phyloP scores from a whole-genome alignment of 495 filamentous ascomycete genomes.

The Bacidia rubella region DNA sequence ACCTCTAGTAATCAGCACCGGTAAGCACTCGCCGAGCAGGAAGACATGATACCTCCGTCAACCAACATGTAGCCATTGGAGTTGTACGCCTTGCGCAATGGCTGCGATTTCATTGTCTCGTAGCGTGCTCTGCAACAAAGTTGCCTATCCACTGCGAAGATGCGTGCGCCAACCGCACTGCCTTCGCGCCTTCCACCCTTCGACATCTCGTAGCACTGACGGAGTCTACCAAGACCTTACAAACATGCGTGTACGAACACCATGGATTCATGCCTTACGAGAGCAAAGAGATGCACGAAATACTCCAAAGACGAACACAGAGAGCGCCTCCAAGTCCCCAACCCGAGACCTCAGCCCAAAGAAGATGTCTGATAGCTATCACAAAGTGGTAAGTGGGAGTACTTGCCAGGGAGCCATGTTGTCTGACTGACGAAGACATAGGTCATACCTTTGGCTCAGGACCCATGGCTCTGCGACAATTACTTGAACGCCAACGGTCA shows the following conservation, averaged over 20 bases:
- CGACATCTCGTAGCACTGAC: constrained; percentile 23
- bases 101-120: too few species aligned
- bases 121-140: background rate
- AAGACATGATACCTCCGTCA: too few species aligned
- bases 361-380: constrained; percentile 52
- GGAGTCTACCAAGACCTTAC: constrained; percentile 39
- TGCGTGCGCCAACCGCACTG: background rate
- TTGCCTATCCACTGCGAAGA: background rate
- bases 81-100: too few species aligned
- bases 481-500: constrained; percentile 56
- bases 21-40: too few species aligned
- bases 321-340: constrained; percentile 19
- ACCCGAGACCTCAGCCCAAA: constrained; percentile 44
- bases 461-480: constrained; percentile 57
- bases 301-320: constrained; percentile 16
- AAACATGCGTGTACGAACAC: constrained; percentile 45
- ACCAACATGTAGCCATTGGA: too few species aligned
- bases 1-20: too few species aligned
- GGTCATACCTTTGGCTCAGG: constrained; percentile 52
- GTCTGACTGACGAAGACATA: constrained; percentile 21
- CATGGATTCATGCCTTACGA: constrained; percentile 56
- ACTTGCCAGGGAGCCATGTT: background rate
- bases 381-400: constrained; percentile 38
- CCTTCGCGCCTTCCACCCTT: constrained; percentile 7
- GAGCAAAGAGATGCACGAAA: constrained; percentile 30